Evolutionary conservation across 164 flowering plant species (phyloP).

Genomic region (Piper betle): DNA sequence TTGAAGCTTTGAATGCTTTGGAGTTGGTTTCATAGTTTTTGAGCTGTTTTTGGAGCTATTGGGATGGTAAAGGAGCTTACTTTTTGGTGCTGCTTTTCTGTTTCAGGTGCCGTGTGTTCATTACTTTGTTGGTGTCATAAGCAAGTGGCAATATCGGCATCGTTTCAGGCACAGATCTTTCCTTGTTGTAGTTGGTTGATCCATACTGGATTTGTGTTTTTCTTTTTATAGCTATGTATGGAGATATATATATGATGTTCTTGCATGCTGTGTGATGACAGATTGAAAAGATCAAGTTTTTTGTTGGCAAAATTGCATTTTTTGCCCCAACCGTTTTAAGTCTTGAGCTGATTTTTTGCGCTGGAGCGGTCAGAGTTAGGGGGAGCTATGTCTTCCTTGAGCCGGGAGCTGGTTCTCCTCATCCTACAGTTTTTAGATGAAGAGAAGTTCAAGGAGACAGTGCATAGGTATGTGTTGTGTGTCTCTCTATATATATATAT

Average conservation of each 20-base stretch:
- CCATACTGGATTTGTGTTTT: not conserved
- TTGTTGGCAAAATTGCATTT: constrained; percentile 3
- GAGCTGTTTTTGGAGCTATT: not conserved
- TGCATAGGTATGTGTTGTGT: constrained; percentile 60
- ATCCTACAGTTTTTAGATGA: constrained; percentile 80
- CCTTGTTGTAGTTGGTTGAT: not conserved
- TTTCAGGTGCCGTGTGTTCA: not conserved
- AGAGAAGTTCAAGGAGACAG: constrained; percentile 75
- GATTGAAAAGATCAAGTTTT: not conserved
- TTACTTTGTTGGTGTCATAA: not conserved
- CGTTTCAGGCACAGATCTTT: no score
- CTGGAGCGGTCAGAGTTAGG: constrained; percentile 62
- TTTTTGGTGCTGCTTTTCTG: not conserved
- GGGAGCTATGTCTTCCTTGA: constrained; percentile 63
- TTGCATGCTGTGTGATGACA: not conserved
- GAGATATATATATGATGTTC: not conserved
- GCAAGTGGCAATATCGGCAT: not conserved
- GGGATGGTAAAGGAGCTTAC: not conserved
- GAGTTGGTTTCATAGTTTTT: no score
- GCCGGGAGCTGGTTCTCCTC: constrained; percentile 70
- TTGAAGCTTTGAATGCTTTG: not conserved
- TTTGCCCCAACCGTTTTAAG: not conserved
- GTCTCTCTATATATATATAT: not conserved
- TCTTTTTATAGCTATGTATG: not conserved
- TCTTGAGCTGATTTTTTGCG: constrained; percentile 19